Conservation (phyloP, 2,329 filamentous ascomycete species). For the Clarireedia hainanense region DNA sequence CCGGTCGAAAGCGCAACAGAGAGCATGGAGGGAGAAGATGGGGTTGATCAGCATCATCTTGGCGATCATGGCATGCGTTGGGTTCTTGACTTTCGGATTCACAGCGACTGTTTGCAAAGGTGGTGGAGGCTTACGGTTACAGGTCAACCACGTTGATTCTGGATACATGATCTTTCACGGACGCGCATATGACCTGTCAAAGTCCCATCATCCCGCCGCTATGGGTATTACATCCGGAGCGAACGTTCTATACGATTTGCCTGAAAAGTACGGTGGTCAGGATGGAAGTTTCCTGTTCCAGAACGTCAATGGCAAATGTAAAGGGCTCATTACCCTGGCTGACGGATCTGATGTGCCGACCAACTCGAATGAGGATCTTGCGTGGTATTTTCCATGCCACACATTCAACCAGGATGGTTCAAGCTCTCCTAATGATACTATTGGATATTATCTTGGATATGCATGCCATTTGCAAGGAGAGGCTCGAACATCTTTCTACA, state of each 20-base stretch:
- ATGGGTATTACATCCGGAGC: conserved; percentile 63
- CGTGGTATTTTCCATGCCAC: conserved; percentile 95
- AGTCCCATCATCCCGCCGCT: conserved; percentile 71
- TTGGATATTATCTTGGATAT: conserved; percentile 74
- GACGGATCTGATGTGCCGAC: conserved; percentile 70
- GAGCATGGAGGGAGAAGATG: conserved; percentile 97
- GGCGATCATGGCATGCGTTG: conserved; percentile 78
- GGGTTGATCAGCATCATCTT: conserved; percentile 91
- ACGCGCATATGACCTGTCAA: conserved; percentile 73
- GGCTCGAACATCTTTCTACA: conserved; percentile 70
- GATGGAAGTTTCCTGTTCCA: conserved; percentile 98
- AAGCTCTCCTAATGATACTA: conserved; percentile 63
- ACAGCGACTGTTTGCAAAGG: conserved; percentile 76
- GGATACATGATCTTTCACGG: conserved; percentile 98
- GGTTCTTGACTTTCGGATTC: conserved; percentile 95
- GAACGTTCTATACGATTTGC: conserved; percentile 84
- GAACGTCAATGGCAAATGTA: conserved; percentile 96
- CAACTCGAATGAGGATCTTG: conserved; percentile 64
- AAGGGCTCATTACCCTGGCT: conserved; percentile 71
- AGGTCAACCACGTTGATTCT: conserved; percentile 69
- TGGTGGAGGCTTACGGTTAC: conserved; percentile 62
- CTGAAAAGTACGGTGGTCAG: conserved; percentile 72
- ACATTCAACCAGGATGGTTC: conserved; percentile 93
- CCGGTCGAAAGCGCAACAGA: conserved; percentile 74
- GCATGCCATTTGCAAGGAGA: conserved; percentile 72